A percentile compares a stretch with the other conserved stretches of the same genome.
These are phyloP conservation scores for Saccharomyces uvarum DNA, from an alignment of 1,139 yeast genomes.

Conservation along the genomic window DNA sequence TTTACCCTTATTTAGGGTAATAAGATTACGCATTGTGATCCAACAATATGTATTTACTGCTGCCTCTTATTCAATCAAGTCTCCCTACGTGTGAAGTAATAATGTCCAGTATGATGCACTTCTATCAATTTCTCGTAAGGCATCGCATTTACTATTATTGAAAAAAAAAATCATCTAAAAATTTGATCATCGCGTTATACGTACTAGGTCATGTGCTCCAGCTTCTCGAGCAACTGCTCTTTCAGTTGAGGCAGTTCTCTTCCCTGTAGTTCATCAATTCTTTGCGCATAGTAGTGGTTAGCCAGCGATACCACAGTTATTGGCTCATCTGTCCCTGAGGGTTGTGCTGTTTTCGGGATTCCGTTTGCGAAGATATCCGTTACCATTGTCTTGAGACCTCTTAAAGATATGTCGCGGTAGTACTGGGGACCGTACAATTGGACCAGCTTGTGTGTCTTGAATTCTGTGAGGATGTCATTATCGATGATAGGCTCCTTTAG, in stretches of 20 bases:
- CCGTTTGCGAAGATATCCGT: conserved; percentile 19
- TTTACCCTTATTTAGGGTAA: conserved; percentile 50
- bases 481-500: conserved; percentile 26
- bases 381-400: conserved; percentile 20
- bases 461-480: conserved; percentile 15
- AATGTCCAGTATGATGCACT: background rate
- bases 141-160: conserved; percentile 5
- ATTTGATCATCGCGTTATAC: conserved; percentile 3
- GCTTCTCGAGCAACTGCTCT: background rate
- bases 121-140: background rate
- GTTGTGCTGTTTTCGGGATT: conserved; percentile 6
- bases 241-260: conserved; percentile 21
- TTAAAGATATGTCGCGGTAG: conserved; percentile 11
- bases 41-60: background rate
- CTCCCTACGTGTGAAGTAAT: background rate
- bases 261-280: conserved; percentile 21
- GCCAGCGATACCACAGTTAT: conserved; percentile 24
- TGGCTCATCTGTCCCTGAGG: conserved; percentile 5
- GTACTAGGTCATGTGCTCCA: background rate
- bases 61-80: background rate
- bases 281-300: conserved; percentile 22
- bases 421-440: conserved; percentile 23
- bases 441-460: conserved; percentile 21
- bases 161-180: conserved; percentile 4
- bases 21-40: conserved; percentile 47